Evolutionary conservation across 176 grass and related monocot species (phyloP).

Genomic region (Avena atlantica): DNA sequence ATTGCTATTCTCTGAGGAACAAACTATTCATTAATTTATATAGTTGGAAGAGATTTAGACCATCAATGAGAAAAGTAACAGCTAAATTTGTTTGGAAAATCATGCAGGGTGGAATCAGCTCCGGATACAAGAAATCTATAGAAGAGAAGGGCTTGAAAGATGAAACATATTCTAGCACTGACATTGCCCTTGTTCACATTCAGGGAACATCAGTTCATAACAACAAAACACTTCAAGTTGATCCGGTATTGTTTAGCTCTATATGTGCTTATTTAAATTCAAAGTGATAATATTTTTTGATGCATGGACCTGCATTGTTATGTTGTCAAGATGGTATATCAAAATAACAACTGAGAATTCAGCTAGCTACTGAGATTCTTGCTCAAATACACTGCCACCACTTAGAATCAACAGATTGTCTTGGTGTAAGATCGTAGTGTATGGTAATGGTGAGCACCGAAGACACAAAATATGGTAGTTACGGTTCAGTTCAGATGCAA

Average conservation of each 20-base stretch:
- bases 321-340: slow-evolving; percentile 19
- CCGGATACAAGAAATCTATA: slow-evolving; percentile 75
- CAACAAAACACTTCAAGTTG: slow-evolving; percentile 90
- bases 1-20: slow-evolving; percentile 3
- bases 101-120: slow-evolving; percentile 79
- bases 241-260: slow-evolving; percentile 62
- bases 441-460: slow-evolving; percentile 2
- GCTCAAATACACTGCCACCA: background rate
- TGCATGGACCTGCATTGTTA: slow-evolving; percentile 28
- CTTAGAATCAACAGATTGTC: slow-evolving; percentile 19
- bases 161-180: slow-evolving; percentile 80
- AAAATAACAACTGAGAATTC: slow-evolving; percentile 6
- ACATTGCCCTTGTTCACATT: slow-evolving; percentile 76
- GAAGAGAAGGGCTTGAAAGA: slow-evolving; percentile 67
- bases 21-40: slow-evolving; percentile 9
- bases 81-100: slow-evolving; percentile 33
- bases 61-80: background rate
- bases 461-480: background rate
- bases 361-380: slow-evolving; percentile 30
- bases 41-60: slow-evolving; percentile 23
- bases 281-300: slow-evolving; percentile 10
- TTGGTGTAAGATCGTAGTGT: slow-evolving; percentile 15
- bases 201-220: slow-evolving; percentile 75
- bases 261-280: slow-evolving; percentile 25
- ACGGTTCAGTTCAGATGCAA: background rate